Evolutionary conservation across 139 green algal species (phyloP).

Genomic region (Astrephomene gubernaculifera): DNA sequence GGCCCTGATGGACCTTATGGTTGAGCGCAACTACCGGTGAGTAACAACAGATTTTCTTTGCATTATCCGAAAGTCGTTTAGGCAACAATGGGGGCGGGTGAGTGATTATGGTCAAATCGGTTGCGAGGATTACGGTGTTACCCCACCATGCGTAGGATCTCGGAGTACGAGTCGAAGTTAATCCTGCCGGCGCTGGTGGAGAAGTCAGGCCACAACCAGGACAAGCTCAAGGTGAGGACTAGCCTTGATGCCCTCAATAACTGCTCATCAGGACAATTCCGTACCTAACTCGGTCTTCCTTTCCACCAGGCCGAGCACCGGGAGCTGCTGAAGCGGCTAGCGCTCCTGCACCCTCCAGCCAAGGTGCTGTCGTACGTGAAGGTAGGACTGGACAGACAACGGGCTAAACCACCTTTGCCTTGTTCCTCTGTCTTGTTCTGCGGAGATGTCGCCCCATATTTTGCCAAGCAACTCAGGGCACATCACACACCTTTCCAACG

Average conservation of each 20-base stretch:
- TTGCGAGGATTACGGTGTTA: too few relatives aligned
- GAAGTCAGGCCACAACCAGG: constrained; percentile 92
- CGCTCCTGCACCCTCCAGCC: constrained; percentile 63
- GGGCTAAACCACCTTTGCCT: too few relatives aligned
- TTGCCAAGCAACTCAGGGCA: too few relatives aligned
- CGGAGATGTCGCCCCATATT: too few relatives aligned
- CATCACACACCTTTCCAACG: not conserved
- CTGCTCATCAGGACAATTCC: too few relatives aligned
- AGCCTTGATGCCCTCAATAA: not conserved
- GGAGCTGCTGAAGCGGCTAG: constrained; percentile 80
- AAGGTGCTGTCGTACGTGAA: constrained; percentile 57
- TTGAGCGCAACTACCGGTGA: constrained; percentile 45
- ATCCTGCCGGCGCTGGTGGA: constrained; percentile 94
- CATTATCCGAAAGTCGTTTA: too few relatives aligned
- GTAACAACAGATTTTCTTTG: too few relatives aligned
- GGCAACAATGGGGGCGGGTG: too few relatives aligned
- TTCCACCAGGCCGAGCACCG: constrained; percentile 61
- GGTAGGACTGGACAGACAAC: constrained; percentile 39
- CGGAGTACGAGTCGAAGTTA: constrained; percentile 88
- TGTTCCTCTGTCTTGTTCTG: too few relatives aligned
- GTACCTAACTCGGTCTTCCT: not conserved
- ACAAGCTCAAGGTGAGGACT: constrained; percentile 58
- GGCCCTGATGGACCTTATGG: constrained; percentile 68
- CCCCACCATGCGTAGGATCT: constrained; percentile 73
- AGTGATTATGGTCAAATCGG: not conserved